Conservation (phyloP, 2,329 filamentous ascomycete species). For the Neopestalotiopsis clavispora region DNA sequence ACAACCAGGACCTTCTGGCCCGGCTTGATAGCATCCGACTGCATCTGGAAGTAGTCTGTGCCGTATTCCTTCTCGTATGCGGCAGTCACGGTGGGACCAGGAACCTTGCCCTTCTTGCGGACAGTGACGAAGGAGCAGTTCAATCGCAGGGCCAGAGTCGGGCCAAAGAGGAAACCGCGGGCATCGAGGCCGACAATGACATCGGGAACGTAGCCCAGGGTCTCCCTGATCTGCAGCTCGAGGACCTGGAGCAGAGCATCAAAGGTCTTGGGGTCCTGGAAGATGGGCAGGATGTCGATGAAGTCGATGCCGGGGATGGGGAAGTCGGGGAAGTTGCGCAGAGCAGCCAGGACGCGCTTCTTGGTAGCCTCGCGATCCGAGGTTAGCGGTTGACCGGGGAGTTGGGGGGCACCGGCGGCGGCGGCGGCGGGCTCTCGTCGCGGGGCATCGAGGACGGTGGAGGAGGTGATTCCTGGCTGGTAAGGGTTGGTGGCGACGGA, state of each 20-base stretch:
- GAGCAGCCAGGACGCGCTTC: constrained; percentile 65
- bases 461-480: constrained; percentile 35
- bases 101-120: constrained; percentile 94
- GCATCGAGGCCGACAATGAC: constrained; percentile 93
- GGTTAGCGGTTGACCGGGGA: constrained; percentile 70
- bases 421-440: constrained; percentile 66
- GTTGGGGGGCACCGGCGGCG: constrained; percentile 66
- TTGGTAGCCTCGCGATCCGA: constrained; percentile 36
- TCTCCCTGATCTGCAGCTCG: constrained; percentile 77
- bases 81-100: constrained; percentile 84
- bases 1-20: constrained; percentile 92
- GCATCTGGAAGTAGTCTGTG: constrained; percentile 94
- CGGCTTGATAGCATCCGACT: constrained; percentile 79
- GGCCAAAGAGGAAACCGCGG: constrained; percentile 93
- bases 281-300: constrained; percentile 97
- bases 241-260: constrained; percentile 80
- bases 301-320: constrained; percentile 92
- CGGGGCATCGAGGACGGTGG: constrained; percentile 60
- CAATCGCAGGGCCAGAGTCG: constrained; percentile 81
- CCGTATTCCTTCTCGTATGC: constrained; percentile 96
- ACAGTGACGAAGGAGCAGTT: constrained; percentile 90
- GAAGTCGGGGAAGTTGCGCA: constrained; percentile 91
- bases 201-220: constrained; percentile 73
- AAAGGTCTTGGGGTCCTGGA: constrained; percentile 78
- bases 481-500: constrained; percentile 39